Evolutionary conservation across 2,329 filamentous ascomycete species (phyloP), one percentile per base, ranked within the genome.

Genomic region (Zymoseptoria crescenta): DNA sequence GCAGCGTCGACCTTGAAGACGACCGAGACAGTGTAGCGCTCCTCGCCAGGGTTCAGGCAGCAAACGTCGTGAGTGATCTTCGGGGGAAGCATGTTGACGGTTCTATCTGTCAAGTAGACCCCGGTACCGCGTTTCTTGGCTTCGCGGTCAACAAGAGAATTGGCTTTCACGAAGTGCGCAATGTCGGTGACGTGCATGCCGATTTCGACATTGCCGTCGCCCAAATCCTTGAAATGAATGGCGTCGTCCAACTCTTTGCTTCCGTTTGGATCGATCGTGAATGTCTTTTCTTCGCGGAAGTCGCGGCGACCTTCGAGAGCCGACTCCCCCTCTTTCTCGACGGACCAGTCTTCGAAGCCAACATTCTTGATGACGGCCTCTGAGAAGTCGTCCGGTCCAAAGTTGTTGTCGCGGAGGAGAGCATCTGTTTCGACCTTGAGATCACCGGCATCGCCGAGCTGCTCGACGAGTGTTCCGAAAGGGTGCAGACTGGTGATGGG

Each of bases 401-500:
- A 99, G 79, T 99, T 99, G 83, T 99, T 99, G 79, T 99, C 94
- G 62, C 94, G 88, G 55, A 99, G 84, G 59, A 99, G 84, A 59
- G 94, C 94, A 78, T 99, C 94, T 2, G 94, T 99, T 78, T 99
- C 94, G 59, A 99, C 93, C 78, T 92, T 96, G 67, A 96, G 82
- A 73, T 99, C 91, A 66, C 94, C 94, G 89, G 97, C 97, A 73
- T 91, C 90, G 63, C 94, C 94, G 56, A 99, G 87, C 76, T 96
- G 91, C 77, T 99, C 94, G 56, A 97, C 92, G 52, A 99, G 85
- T 8, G 94, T 99, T 72, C 94, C 94, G 70, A 99, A 99, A 30
- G 94, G 94, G 77, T 99, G 94, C 58, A 99, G 85, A n/a, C 94
- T 99, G 28, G 94, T 99, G 70, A 99, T 99, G 64, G 94, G 94